phyloP scores from a whole-genome alignment of 805 yeast genomes.

The Yarrowia deformans region DNA sequence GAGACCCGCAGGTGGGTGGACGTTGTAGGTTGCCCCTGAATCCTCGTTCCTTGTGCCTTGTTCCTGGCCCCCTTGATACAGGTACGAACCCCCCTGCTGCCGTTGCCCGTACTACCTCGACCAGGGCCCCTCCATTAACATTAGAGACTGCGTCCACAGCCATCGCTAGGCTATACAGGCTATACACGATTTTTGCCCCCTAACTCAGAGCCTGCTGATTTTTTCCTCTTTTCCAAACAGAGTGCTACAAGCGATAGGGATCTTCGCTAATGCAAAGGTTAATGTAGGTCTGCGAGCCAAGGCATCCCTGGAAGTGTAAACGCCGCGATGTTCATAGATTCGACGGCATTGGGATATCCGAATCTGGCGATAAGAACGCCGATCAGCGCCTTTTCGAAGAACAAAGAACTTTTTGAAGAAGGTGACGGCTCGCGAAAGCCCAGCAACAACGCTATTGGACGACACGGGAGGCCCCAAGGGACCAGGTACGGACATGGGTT shows the following conservation, averaged over 20 bases:
- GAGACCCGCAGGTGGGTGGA: not conserved
- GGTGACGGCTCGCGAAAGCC: not conserved
- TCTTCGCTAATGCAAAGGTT: not conserved
- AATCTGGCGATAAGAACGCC: constrained; percentile 19
- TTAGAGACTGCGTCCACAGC: constrained; percentile 8
- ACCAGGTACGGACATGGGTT: not conserved
- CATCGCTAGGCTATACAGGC: constrained; percentile 6
- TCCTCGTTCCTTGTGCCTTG: not conserved
- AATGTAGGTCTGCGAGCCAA: constrained; percentile 18
- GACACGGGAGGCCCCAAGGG: too few species aligned
- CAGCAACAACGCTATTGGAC: constrained; percentile 21
- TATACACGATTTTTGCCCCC: constrained; percentile 2
- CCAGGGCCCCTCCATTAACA: constrained; percentile 15
- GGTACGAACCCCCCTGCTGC: not conserved
- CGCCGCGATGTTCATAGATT: constrained; percentile 10
- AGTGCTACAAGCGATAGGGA: constrained; percentile 23
- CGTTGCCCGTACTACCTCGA: constrained; percentile 13
- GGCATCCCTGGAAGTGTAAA: constrained; percentile 13
- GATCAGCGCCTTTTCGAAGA: constrained; percentile 15
- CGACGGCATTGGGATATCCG: constrained; percentile 26
- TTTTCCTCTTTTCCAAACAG: not conserved
- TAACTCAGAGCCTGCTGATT: constrained; percentile 20
- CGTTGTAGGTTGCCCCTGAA: not conserved
- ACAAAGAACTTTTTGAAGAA: not conserved
- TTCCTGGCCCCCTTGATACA: constrained; percentile 24